These are phyloP conservation scores for Cerrena zonata DNA, from an alignment of 1,284 basidiomycete species.

Conservation along the genomic window DNA sequence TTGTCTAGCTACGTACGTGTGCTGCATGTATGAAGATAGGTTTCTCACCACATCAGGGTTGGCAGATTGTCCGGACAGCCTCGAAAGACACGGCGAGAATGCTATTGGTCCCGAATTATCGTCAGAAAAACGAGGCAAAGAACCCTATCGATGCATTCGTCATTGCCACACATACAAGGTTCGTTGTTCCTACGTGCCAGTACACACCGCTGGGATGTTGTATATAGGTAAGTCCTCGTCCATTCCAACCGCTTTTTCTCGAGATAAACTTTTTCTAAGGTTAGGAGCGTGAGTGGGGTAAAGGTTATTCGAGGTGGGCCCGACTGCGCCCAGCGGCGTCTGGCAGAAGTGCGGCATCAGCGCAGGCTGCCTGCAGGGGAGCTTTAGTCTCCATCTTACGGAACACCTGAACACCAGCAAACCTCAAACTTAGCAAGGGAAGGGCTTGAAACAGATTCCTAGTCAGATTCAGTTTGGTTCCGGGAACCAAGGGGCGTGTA, in stretches of 20 bases:
- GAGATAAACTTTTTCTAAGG: background rate
- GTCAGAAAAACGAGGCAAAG: background rate
- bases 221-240: background rate
- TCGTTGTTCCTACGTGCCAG: background rate
- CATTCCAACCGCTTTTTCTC: background rate
- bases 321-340: background rate
- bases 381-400: background rate
- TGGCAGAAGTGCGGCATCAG: background rate
- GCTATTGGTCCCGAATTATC: background rate
- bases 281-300: background rate
- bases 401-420: background rate
- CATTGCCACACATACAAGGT: background rate
- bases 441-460: no score
- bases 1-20: background rate
- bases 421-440: background rate
- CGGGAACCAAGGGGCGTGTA: no score
- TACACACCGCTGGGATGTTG: background rate
- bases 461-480: no score
- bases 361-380: background rate
- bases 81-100: background rate
- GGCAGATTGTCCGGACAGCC: background rate
- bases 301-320: background rate
- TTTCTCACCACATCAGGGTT: background rate
- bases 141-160: background rate
- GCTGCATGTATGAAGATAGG: background rate